Evolutionary conservation across 371 early-diverging fungal species (phyloP), one percentile per base, ranked within the genome.

Genomic region (Rhizomucor pusillus): DNA sequence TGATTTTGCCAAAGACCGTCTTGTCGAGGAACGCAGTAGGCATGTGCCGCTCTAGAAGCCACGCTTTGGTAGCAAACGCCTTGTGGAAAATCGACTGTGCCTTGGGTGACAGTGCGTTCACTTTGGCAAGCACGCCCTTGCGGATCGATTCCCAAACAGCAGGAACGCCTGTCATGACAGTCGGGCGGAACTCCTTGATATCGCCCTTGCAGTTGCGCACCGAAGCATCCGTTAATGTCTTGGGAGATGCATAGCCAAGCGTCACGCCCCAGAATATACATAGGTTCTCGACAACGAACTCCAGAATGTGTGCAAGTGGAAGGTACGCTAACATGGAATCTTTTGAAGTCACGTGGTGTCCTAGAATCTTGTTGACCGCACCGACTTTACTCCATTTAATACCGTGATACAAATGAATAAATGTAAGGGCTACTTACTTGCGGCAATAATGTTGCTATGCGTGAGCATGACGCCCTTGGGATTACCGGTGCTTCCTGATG

Each of bases 161-260:
- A 20, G 95, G 93, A 12, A 98, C 94, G 63, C 94, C 95, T 18
- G 91, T 84, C 84, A 99, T 87, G 40, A 98, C 61, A 13, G 94
- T 91, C 7, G 99, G 99, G 22, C 86, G 79, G 55, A 94, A 81
- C 57, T 92, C 96, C 58, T 88, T 82, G 65, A 97, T 88, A 79
- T 99, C 99, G 35, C 97, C 95, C 56, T 86, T 76, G 77, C 98
- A 93, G 68, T 94, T 88, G 59, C 95, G 91, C 23, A 93, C 92
- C 37, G 89, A 88, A 10, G 91, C 85, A 63, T 97, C 91, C 29
- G 93, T 92, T 56, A 97, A 81, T 1, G 95, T 95, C 47, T 89
- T 83, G 22, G 87, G 81, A 12, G 80, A 77, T 39, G 91, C 98
- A 73, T 95, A 99, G n/a, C 95, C 97, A 33, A 99, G 81, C 11